phyloP scores from a whole-genome alignment of 192 early-diverging fungal species.

The Backusella morwellensis region DNA sequence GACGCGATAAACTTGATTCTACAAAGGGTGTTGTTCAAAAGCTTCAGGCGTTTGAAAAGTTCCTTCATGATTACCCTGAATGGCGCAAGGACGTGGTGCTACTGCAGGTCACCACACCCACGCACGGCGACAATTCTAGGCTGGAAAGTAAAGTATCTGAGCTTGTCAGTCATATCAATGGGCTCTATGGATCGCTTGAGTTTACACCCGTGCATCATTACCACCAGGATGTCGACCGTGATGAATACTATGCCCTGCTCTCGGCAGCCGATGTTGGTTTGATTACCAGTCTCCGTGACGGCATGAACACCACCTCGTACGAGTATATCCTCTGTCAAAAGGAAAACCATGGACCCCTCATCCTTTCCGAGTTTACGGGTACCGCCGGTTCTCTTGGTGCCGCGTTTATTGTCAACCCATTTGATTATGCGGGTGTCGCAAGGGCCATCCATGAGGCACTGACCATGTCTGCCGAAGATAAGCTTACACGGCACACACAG shows the following conservation, averaged over 20 bases:
- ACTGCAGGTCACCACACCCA: slow-evolving; percentile 93
- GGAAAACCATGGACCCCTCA: slow-evolving; percentile 78
- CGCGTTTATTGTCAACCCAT: slow-evolving; percentile 84
- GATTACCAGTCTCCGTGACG: slow-evolving; percentile 94
- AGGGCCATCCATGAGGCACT: slow-evolving; percentile 75
- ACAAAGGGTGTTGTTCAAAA: slow-evolving; percentile 97
- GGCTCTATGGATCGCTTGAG: slow-evolving; percentile 90
- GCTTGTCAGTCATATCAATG: slow-evolving; percentile 89
- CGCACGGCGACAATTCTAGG: slow-evolving; percentile 63
- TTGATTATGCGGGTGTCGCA: slow-evolving; percentile 85
- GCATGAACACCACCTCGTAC: slow-evolving; percentile 98
- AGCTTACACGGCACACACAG: slow-evolving; percentile 51
- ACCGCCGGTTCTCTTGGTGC: slow-evolving; percentile 83
- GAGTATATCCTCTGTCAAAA: slow-evolving; percentile 94
- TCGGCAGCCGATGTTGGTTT: slow-evolving; percentile 93
- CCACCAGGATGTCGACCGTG: slow-evolving; percentile 88
- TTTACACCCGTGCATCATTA: slow-evolving; percentile 95
- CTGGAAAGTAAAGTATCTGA: slow-evolving; percentile 88
- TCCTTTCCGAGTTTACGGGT: slow-evolving; percentile 96
- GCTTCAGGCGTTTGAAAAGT: slow-evolving; percentile 89
- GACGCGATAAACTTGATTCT: slow-evolving; percentile 91
- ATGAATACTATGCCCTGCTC: slow-evolving; percentile 96
- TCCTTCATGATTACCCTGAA: slow-evolving; percentile 87
- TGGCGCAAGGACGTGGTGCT: slow-evolving; percentile 90
- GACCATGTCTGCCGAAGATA: slow-evolving; percentile 61